These are phyloP conservation scores for Bolboschoenoplectus hybrid DNA, from an alignment of 202 grass and related monocot genomes.

Conservation along the genomic window DNA sequence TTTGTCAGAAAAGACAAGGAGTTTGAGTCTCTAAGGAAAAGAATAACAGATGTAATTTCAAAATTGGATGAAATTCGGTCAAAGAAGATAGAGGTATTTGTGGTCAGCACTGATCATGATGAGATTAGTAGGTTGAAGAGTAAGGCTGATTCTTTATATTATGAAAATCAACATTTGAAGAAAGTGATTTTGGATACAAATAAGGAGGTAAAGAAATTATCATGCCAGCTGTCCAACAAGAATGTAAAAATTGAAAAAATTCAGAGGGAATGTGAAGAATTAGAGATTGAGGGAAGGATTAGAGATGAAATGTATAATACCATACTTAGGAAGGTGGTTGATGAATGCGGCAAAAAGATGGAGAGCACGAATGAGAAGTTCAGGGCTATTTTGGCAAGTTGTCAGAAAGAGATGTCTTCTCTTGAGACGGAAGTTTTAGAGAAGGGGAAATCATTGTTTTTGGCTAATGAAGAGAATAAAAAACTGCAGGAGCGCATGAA, in stretches of 20 bases:
- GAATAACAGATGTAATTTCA: conserved; percentile 76
- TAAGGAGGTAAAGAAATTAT: conserved; percentile 71
- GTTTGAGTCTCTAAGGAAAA: conserved; percentile 75
- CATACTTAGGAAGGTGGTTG: conserved; percentile 57
- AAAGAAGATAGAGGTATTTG: conserved; percentile 45
- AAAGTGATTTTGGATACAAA: conserved; percentile 65
- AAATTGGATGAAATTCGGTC: conserved; percentile 70
- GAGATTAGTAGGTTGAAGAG: conserved; percentile 59
- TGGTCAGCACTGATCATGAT: conserved; percentile 49
- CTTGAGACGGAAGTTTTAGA: conserved; percentile 56
- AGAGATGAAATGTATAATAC: conserved; percentile 69
- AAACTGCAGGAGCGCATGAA: conserved; percentile 57
- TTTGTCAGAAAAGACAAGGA: conserved; percentile 84
- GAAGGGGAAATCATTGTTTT: conserved; percentile 57
- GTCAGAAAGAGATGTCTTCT: conserved; percentile 50
- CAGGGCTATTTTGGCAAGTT: conserved; percentile 38
- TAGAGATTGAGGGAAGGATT: conserved; percentile 60
- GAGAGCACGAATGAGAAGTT: conserved; percentile 39
- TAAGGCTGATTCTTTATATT: conserved; percentile 62
- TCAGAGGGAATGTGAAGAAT: conserved; percentile 58
- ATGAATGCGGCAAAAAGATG: conserved; percentile 47
- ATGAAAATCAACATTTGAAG: conserved; percentile 69
- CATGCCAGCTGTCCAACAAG: conserved; percentile 55
- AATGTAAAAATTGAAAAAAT: conserved; percentile 51
- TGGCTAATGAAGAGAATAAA: conserved; percentile 70